These are phyloP conservation scores for Physocladia obscura DNA, from an alignment of 192 early-diverging fungal species.

Conservation along the genomic window DNA sequence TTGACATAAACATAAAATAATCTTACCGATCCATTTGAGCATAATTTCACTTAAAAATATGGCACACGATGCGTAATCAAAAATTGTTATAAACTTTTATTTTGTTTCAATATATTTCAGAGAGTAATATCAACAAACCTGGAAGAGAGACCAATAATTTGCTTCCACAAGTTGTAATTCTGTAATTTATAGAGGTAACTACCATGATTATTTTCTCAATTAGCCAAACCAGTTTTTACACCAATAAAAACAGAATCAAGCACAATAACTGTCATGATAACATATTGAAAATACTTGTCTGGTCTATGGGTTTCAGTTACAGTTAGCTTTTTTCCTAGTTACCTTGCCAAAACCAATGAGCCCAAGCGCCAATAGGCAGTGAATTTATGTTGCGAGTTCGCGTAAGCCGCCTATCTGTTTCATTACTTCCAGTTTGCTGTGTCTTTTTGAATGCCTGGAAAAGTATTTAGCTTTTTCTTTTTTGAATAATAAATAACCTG, in stretches of 20 bases:
- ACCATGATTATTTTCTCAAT: not conserved
- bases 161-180: constrained; percentile 14
- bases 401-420: constrained; percentile 43
- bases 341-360: constrained; percentile 36
- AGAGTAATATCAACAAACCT: no score
- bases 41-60: constrained; percentile 24
- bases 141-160: constrained; percentile 29
- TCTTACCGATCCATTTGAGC: constrained; percentile 21
- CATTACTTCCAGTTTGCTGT: constrained; percentile 30
- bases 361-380: constrained; percentile 45
- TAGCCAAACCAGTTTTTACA: constrained; percentile 17
- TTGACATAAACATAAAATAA: no score
- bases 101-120: no score
- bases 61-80: constrained; percentile 18
- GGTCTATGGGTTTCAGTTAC: not conserved
- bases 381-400: constrained; percentile 38
- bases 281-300: constrained; percentile 9
- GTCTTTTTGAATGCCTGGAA: constrained; percentile 38
- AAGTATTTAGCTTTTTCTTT: not conserved
- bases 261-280: constrained; percentile 11
- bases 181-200: constrained; percentile 4
- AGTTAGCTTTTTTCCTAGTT: not conserved
- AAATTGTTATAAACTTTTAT: constrained; percentile 29
- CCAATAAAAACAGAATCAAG: constrained; percentile 23
- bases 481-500: constrained; percentile 24